Conservation (phyloP, 371 early-diverging fungal species). For the Lichtheimia corymbifera region DNA sequence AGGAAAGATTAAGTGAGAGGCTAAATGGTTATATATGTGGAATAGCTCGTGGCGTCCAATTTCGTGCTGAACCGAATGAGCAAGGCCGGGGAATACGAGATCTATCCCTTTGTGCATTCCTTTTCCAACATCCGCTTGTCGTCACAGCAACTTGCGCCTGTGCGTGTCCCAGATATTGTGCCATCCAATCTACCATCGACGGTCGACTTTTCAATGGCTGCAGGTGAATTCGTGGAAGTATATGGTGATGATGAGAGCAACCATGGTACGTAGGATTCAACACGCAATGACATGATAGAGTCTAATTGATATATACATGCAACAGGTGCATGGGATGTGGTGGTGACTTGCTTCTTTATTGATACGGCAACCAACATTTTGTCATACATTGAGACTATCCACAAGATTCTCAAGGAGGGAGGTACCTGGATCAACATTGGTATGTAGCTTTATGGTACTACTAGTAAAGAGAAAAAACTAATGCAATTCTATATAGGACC, state of each 20-base stretch:
- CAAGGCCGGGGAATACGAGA: constrained; percentile 49
- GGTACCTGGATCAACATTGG: constrained; percentile 96
- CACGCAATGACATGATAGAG: neutral
- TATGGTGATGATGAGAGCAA: constrained; percentile 62
- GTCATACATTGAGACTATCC: constrained; percentile 84
- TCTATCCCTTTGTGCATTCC: constrained; percentile 90
- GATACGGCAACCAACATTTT: constrained; percentile 94
- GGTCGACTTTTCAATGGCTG: constrained; percentile 92
- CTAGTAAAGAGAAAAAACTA: neutral
- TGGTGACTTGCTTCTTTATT: constrained; percentile 95
- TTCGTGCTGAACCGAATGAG: constrained; percentile 77
- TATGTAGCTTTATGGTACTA: constrained; percentile 26
- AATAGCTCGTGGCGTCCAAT: constrained; percentile 80
- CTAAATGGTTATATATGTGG: constrained; percentile 9
- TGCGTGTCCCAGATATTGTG: constrained; percentile 83
- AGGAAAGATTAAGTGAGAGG: neutral
- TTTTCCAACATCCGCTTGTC: constrained; percentile 77
- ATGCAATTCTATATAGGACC: constrained; percentile 61
- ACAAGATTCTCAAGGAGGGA: constrained; percentile 71
- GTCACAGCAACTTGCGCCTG: constrained; percentile 63
- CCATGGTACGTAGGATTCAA: constrained; percentile 28
- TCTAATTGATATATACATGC: neutral
- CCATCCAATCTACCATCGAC: constrained; percentile 64
- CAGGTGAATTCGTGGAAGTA: constrained; percentile 94
- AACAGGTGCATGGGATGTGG: constrained; percentile 79